Conservation (phyloP, 2,329 filamentous ascomycete species). For the Shiraia sp. region DNA sequence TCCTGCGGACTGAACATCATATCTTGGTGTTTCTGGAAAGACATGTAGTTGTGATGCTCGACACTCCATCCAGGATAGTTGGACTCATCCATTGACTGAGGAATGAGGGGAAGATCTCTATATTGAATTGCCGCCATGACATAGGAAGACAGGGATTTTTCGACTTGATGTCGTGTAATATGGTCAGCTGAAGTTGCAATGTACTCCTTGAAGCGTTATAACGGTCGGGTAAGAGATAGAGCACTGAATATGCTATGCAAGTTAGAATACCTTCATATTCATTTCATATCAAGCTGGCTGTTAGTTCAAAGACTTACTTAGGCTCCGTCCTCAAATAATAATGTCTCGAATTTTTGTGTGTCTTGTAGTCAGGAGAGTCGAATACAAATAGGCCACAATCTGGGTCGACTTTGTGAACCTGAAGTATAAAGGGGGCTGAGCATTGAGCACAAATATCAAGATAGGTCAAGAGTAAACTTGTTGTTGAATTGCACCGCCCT, state of each 20-base stretch:
- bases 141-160: not conserved
- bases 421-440: constrained; percentile 33
- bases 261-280: too few relatives aligned
- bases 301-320: constrained; percentile 2
- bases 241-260: too few relatives aligned
- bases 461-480: constrained; percentile 22
- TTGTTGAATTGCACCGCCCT: constrained; percentile 34
- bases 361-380: not conserved
- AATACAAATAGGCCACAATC: constrained; percentile 10
- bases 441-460: constrained; percentile 14
- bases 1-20: constrained; percentile 15
- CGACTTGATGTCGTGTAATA: too few relatives aligned
- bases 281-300: not conserved
- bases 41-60: constrained; percentile 14
- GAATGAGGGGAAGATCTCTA: constrained; percentile 37
- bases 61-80: constrained; percentile 14
- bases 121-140: constrained; percentile 29
- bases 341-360: not conserved
- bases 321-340: not conserved
- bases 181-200: too few relatives aligned
- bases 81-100: constrained; percentile 25
- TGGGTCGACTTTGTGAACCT: constrained; percentile 12
- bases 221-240: too few relatives aligned
- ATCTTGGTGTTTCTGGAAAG: constrained; percentile 17
- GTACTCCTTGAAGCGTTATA: too few relatives aligned